phyloP scores from a whole-genome alignment of 768 basidiomycete species.

The Phlebiopsis gigantea region DNA sequence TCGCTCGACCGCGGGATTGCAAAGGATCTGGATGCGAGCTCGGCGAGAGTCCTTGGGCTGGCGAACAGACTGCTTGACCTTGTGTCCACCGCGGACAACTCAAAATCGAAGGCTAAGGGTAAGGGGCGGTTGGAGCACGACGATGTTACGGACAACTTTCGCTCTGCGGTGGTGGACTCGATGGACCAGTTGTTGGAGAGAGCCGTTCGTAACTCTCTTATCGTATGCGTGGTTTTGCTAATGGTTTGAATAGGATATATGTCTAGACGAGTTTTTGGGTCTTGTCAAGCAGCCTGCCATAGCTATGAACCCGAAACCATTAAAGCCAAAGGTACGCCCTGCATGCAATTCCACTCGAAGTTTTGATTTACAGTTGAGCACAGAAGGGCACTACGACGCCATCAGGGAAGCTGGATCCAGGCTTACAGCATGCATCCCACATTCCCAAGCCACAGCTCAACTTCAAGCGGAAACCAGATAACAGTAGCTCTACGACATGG shows the following conservation, averaged over 20 bases:
- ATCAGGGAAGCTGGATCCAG: conserved; percentile 48
- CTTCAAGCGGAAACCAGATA: conserved; percentile 60
- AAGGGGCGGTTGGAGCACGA: conserved; percentile 26
- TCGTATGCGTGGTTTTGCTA: neutral
- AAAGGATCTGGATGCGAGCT: conserved; percentile 63
- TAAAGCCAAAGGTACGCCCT: conserved; percentile 24
- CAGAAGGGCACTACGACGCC: conserved; percentile 8
- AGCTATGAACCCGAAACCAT: conserved; percentile 41
- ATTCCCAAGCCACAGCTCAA: conserved; percentile 77
- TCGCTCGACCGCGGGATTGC: conserved; percentile 74
- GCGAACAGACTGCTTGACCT: conserved; percentile 60
- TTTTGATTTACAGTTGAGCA: neutral
- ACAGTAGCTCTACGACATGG: conserved; percentile 54
- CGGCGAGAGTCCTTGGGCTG: conserved; percentile 57
- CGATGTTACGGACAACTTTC: conserved; percentile 81
- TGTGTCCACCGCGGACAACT: conserved; percentile 49
- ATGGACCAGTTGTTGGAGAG: conserved; percentile 84
- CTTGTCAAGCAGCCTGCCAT: conserved; percentile 63
- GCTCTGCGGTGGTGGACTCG: conserved; percentile 69
- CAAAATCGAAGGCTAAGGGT: conserved; percentile 52
- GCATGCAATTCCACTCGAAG: neutral
- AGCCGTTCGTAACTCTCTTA: conserved; percentile 45
- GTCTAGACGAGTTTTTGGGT: conserved; percentile 75
- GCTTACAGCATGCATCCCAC: conserved; percentile 68
- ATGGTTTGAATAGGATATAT: conserved; percentile 58